These are phyloP conservation scores for Vigna trinervia DNA, from an alignment of 306 rosid species.

Conservation along the genomic window DNA sequence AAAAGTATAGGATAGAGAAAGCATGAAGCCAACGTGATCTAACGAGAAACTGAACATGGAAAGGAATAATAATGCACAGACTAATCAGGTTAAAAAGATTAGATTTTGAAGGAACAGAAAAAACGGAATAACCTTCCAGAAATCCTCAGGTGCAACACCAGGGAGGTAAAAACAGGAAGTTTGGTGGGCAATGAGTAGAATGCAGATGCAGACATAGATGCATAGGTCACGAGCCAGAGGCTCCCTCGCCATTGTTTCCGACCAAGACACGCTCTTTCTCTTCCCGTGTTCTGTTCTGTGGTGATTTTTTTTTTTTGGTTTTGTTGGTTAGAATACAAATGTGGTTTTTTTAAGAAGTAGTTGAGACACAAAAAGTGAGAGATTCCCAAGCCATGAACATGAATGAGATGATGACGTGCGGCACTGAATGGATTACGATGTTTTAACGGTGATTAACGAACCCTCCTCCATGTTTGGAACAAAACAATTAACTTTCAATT, in stretches of 20 bases:
- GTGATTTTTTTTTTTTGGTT: background rate
- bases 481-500: background rate
- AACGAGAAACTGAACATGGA: conserved; percentile 10
- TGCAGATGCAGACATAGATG: conserved; percentile 54
- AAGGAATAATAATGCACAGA: background rate
- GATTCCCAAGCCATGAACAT: conserved; percentile 28
- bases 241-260: conserved; percentile 73
- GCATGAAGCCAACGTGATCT: conserved; percentile 19
- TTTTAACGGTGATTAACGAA: conserved; percentile 6
- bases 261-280: conserved; percentile 28
- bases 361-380: conserved; percentile 29
- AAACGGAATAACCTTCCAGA: conserved; percentile 43
- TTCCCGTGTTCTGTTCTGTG: conserved; percentile 26
- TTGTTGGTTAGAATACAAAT: conserved; percentile 16
- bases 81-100: background rate
- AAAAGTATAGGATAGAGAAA: background rate
- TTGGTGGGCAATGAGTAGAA: conserved; percentile 53
- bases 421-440: conserved; percentile 30
- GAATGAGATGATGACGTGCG: background rate
- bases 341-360: background rate
- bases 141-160: conserved; percentile 86
- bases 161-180: conserved; percentile 75
- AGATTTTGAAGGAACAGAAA: conserved; percentile 17
- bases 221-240: conserved; percentile 65
- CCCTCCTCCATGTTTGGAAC: background rate